Percentiles rank a stretch among this genome's conserved stretches.
phyloP scores from a whole-genome alignment of 179 eudicot genomes.

The Patellifolia procumbens region DNA sequence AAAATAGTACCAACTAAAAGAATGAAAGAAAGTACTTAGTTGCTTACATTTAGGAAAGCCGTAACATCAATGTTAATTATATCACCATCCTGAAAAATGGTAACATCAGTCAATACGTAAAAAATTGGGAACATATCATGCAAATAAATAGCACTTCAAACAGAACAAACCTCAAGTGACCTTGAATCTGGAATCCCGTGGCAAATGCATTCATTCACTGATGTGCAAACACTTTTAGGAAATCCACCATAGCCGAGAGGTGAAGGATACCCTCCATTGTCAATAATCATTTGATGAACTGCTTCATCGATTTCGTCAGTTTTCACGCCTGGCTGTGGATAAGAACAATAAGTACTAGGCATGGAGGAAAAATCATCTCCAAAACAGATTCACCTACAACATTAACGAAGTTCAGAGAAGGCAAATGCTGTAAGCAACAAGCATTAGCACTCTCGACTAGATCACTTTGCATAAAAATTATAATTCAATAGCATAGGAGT shows the following conservation, averaged over 20 bases:
- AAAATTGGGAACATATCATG: background rate
- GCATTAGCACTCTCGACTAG: background rate
- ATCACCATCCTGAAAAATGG: slow-evolving; percentile 80
- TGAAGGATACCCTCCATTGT: slow-evolving; percentile 96
- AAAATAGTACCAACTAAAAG: slow-evolving; percentile 1
- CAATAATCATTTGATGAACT: slow-evolving; percentile 96
- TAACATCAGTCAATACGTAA: background rate
- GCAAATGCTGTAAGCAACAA: background rate
- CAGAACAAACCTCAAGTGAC: slow-evolving; percentile 66
- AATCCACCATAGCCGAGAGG: slow-evolving; percentile 98
- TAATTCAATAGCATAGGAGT: background rate
- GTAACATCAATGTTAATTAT: slow-evolving; percentile 94
- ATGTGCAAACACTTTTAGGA: slow-evolving; percentile 99
- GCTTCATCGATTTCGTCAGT: slow-evolving; percentile 98
- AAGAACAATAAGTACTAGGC: slow-evolving; percentile 12
- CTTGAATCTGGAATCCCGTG: slow-evolving; percentile 99
- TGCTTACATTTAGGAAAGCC: slow-evolving; percentile 75
- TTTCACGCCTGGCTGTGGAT: slow-evolving; percentile 88
- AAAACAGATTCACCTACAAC: slow-evolving; percentile 3
- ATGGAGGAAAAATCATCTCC: background rate
- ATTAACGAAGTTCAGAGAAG: background rate
- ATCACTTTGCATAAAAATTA: background rate
- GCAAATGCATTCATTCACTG: slow-evolving; percentile 96
- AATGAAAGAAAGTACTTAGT: slow-evolving; percentile 19
- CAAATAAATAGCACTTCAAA: slow-evolving; percentile 8